phyloP scores from a whole-genome alignment of 805 yeast species.

The Candida michaelii region DNA sequence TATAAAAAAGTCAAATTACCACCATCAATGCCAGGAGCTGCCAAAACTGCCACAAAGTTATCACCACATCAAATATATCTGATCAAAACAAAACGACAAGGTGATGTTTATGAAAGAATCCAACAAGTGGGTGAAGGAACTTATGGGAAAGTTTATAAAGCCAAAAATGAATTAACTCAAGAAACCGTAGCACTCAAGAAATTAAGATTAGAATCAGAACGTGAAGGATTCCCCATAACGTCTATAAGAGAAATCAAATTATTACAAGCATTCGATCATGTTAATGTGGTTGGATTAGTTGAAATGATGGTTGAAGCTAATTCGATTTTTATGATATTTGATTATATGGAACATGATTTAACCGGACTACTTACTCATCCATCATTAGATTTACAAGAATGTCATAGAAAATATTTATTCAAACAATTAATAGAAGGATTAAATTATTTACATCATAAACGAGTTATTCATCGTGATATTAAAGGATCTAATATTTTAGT shows the following conservation, averaged over 20 bases:
- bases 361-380: constrained; percentile 85
- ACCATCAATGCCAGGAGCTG: not conserved
- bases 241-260: constrained; percentile 89
- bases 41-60: constrained; percentile 17
- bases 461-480: constrained; percentile 77
- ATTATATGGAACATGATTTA: constrained; percentile 90
- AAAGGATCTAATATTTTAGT: constrained; percentile 78
- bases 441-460: constrained; percentile 62
- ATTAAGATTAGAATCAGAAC: constrained; percentile 78
- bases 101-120: constrained; percentile 61
- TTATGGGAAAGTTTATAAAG: constrained; percentile 93
- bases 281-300: constrained; percentile 72
- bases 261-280: constrained; percentile 78
- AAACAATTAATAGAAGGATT: constrained; percentile 68
- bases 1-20: constrained; percentile 1
- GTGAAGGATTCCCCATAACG: constrained; percentile 95
- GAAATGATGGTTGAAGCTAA: constrained; percentile 87
- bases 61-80: constrained; percentile 33
- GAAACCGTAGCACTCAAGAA: constrained; percentile 83
- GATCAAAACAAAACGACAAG: constrained; percentile 25
- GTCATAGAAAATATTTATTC: constrained; percentile 66
- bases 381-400: constrained; percentile 56
- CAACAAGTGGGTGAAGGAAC: constrained; percentile 99
- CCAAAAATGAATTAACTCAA: constrained; percentile 65
- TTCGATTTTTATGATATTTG: constrained; percentile 85